Percentiles rank a stretch among this genome's conserved stretches.
These are phyloP conservation scores for Mortierella sp. DNA, from an alignment of 371 early-diverging fungal species.

Conservation along the genomic window DNA sequence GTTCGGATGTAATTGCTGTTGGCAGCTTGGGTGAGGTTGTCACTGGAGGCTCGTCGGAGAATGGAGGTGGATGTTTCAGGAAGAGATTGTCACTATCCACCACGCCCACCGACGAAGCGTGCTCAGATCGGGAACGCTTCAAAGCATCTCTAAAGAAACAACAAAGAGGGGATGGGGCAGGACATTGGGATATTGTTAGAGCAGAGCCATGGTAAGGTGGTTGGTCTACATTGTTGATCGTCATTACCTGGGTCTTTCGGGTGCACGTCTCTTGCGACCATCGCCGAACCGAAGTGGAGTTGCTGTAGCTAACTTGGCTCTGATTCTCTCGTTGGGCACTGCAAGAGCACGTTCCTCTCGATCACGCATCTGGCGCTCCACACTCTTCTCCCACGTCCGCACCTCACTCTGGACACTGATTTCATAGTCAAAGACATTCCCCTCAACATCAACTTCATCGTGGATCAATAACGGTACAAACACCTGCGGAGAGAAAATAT, in stretches of 20 bases:
- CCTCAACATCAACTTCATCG: constrained; percentile 37
- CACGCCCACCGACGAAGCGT: too few relatives aligned
- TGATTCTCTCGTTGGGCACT: constrained; percentile 1
- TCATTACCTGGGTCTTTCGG: constrained; percentile 24
- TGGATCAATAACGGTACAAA: constrained; percentile 31
- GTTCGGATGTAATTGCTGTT: too few relatives aligned
- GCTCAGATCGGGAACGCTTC: too few relatives aligned
- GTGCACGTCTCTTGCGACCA: constrained; percentile 31
- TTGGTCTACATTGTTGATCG: too few relatives aligned
- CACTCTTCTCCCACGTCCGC: constrained; percentile 18
- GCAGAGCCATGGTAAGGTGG: too few relatives aligned
- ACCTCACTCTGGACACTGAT: constrained; percentile 15
- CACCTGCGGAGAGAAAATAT: neutral
- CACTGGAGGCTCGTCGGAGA: too few relatives aligned
- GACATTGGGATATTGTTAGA: too few relatives aligned
- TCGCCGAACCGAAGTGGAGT: constrained; percentile 10
- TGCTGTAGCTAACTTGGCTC: neutral
- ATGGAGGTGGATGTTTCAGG: too few relatives aligned
- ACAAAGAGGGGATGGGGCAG: too few relatives aligned
- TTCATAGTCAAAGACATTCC: constrained; percentile 27
- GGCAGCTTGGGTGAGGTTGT: too few relatives aligned
- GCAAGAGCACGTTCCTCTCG: constrained; percentile 18
- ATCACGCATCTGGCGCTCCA: constrained; percentile 12
- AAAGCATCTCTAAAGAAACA: too few relatives aligned
- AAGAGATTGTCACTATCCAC: too few relatives aligned